phyloP scores from a whole-genome alignment of 257 asterid species.

The Plantago elongata region DNA sequence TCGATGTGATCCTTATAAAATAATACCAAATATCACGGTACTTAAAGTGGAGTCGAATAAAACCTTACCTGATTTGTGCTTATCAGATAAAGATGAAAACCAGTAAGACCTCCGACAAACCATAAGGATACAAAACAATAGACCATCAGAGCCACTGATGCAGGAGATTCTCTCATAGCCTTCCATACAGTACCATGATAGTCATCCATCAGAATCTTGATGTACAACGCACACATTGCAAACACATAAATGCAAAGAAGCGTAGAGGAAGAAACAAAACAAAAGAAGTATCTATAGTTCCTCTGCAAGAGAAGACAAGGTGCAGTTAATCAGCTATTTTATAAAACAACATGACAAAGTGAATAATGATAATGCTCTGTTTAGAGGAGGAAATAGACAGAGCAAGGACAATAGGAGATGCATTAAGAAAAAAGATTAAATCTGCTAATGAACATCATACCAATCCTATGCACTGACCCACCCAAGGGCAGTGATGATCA shows the following conservation, averaged over 20 bases:
- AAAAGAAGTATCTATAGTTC: constrained; percentile 94
- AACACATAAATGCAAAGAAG: constrained; percentile 90
- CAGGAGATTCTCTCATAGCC: constrained; percentile 98
- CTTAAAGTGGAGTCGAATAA: constrained; percentile 13
- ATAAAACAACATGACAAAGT: constrained; percentile 12
- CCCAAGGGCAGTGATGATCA: constrained; percentile 99
- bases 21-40: too few species aligned
- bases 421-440: not conserved
- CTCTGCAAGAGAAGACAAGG: constrained; percentile 57
- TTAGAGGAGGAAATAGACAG: constrained; percentile 2
- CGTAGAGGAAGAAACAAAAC: constrained; percentile 80
- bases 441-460: constrained; percentile 36
- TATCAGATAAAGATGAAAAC: constrained; percentile 88
- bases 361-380: not conserved
- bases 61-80: constrained; percentile 86
- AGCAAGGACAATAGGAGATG: not conserved
- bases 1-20: too few species aligned
- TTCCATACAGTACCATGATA: constrained; percentile 77
- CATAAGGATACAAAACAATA: constrained; percentile 89
- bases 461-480: constrained; percentile 96
- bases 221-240: constrained; percentile 74
- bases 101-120: constrained; percentile 99
- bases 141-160: constrained; percentile 73
- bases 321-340: constrained; percentile 12
- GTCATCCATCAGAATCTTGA: constrained; percentile 86